A percentile compares a stretch with the other conserved stretches of the same genome.
Conservation (phyloP, 441 rosid genomes). For the Erodium moschatum region DNA sequence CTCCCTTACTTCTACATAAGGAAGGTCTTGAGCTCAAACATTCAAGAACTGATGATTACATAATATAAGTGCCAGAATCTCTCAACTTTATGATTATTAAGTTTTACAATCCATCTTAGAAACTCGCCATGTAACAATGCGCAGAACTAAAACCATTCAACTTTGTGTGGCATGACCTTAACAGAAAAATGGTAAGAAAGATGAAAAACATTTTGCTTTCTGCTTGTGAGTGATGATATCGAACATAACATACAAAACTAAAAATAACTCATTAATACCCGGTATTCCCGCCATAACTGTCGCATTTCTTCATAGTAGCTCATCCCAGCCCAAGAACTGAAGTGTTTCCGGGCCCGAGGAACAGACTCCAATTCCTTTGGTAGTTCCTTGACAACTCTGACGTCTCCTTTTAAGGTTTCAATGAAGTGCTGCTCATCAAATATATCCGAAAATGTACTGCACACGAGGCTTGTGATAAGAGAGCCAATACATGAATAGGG, state of each 20-base stretch:
- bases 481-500: not conserved
- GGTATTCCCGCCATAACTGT: conserved; percentile 57
- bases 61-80: not conserved
- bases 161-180: not conserved
- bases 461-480: conserved; percentile 17
- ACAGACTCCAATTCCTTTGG: conserved; percentile 59
- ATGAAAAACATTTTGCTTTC: too few relatives aligned
- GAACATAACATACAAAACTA: too few relatives aligned
- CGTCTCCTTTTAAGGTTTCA: conserved; percentile 48
- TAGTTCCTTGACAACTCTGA: conserved; percentile 61
- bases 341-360: conserved; percentile 86
- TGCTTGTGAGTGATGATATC: too few relatives aligned
- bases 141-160: too few relatives aligned
- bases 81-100: not conserved
- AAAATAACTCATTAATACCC: conserved; percentile 28
- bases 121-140: too few relatives aligned
- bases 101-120: too few relatives aligned
- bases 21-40: too few relatives aligned
- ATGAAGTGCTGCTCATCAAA: conserved; percentile 75
- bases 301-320: conserved; percentile 79
- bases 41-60: not conserved
- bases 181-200: too few relatives aligned
- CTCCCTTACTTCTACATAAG: too few relatives aligned
- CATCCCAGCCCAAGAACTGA: conserved; percentile 69
- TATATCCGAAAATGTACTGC: conserved; percentile 72